A percentile compares a stretch with the other conserved stretches of the same genome.
Evolutionary conservation across 208 protist species (phyloP).

Genomic region (Acanthamoeba castellanii): DNA sequence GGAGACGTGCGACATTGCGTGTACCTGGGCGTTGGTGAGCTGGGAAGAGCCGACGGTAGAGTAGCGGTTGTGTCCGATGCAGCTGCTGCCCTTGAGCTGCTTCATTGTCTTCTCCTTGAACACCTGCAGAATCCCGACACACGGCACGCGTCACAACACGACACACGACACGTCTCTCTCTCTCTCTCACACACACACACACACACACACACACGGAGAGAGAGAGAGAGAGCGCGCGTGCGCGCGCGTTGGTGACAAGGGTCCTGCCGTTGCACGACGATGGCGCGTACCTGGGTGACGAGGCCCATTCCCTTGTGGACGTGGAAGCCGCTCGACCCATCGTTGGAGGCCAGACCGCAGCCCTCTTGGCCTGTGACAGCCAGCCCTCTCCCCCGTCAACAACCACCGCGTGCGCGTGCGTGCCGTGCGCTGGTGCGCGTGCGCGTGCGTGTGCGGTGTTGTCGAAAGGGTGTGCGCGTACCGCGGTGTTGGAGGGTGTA

Average conservation of each 20-base stretch:
- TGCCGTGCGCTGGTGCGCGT: not conserved
- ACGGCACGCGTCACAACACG: not conserved
- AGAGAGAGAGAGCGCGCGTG: not conserved
- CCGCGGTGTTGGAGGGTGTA: slow-evolving; percentile 83
- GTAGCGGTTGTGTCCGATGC: slow-evolving; percentile 82
- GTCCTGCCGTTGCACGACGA: not conserved
- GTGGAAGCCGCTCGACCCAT: slow-evolving; percentile 70
- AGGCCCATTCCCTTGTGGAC: slow-evolving; percentile 83
- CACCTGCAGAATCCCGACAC: slow-evolving; percentile 19
- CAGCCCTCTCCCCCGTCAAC: not conserved
- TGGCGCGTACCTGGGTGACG: slow-evolving; percentile 77
- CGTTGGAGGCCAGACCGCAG: slow-evolving; percentile 80
- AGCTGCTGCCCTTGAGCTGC: slow-evolving; percentile 71
- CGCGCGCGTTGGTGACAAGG: not conserved
- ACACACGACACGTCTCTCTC: not conserved
- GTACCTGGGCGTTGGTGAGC: slow-evolving; percentile 75
- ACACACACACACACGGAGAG: too few relatives aligned
- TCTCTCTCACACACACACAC: not conserved
- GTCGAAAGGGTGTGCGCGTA: not conserved
- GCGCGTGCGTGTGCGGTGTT: not conserved
- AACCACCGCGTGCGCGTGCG: not conserved
- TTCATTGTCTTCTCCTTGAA: slow-evolving; percentile 82
- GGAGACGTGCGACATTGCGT: not conserved
- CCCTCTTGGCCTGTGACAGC: slow-evolving; percentile 78
- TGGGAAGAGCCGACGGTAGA: slow-evolving; percentile 78